A percentile compares a stretch with the other conserved stretches of the same genome.
These are phyloP conservation scores for Peniophora sp. DNA, from an alignment of 1,284 basidiomycete species.

Conservation along the genomic window DNA sequence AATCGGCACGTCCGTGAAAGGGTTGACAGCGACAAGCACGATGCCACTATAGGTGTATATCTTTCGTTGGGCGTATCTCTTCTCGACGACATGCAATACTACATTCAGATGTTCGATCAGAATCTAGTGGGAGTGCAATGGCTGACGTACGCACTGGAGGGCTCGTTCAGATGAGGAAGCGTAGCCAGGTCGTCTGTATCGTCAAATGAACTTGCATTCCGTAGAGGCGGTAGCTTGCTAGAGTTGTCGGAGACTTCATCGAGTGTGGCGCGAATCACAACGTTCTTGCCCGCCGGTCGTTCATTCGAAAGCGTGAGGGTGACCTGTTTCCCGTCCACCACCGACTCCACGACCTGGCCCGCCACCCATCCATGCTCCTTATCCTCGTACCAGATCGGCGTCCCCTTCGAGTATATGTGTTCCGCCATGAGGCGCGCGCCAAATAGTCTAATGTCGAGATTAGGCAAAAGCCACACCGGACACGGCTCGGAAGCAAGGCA, in stretches of 20 bases:
- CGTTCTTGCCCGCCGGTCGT: conserved; percentile 54
- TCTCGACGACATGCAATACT: conserved; percentile 95
- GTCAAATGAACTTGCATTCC: conserved; percentile 92
- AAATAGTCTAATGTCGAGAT: too few species aligned
- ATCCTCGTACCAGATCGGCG: conserved; percentile 82
- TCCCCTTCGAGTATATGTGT: conserved; percentile 78
- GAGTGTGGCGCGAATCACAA: conserved; percentile 62
- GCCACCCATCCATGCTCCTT: conserved; percentile 88
- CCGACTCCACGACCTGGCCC: conserved; percentile 65
- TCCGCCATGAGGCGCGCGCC: conserved; percentile 49
- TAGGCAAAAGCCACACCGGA: too few species aligned
- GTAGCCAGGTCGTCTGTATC: conserved; percentile 96
- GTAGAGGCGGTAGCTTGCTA: conserved; percentile 78
- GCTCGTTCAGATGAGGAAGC: conserved; percentile 95
- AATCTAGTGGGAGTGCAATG: background rate
- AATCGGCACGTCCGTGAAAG: conserved; percentile 86
- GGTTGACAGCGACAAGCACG: conserved; percentile 95
- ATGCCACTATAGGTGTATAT: conserved; percentile 99
- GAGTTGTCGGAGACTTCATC: conserved; percentile 69
- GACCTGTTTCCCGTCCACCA: conserved; percentile 57
- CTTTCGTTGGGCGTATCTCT: conserved; percentile 91
- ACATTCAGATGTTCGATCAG: conserved; percentile 6
- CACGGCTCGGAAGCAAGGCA: too few species aligned
- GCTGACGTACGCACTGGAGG: conserved; percentile 58
- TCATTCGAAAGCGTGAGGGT: conserved; percentile 77